phyloP scores from a whole-genome alignment of 2,329 filamentous ascomycete species.

The Pestalotiopsis sp. region DNA sequence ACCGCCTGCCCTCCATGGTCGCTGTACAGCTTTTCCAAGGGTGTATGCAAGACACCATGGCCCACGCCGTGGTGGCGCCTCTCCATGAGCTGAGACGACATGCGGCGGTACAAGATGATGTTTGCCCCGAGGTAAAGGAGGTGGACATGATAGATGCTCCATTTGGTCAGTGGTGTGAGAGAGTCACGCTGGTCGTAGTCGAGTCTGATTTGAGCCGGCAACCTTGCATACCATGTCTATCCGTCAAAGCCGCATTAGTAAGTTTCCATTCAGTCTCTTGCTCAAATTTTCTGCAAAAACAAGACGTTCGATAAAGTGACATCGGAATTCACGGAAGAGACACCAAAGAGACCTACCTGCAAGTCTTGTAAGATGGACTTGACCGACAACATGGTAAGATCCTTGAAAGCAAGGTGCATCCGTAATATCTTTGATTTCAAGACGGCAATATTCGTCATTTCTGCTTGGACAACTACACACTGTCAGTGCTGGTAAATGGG shows the following conservation, averaged over 20 bases:
- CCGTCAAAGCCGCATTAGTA: neutral
- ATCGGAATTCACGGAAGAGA: neutral
- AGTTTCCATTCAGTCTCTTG: neutral
- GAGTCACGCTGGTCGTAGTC: constrained; percentile 8
- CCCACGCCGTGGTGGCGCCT: neutral
- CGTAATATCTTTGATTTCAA: constrained; percentile 32
- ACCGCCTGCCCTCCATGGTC: constrained; percentile 25
- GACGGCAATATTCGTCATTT: constrained; percentile 31
- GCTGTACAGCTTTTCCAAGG: constrained; percentile 14
- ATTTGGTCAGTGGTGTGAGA: constrained; percentile 14
- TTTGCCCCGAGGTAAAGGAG: constrained; percentile 34
- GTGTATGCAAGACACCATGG: neutral
- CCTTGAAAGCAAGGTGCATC: constrained; percentile 29
- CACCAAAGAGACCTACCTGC: constrained; percentile 12
- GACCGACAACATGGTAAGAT: constrained; percentile 27
- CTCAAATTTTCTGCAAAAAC: neutral
- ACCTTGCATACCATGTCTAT: constrained; percentile 26
- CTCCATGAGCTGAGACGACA: constrained; percentile 27
- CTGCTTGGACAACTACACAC: constrained; percentile 29
- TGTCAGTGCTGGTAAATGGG: neutral
- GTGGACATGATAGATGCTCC: constrained; percentile 29
- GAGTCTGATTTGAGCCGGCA: constrained; percentile 27
- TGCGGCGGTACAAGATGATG: constrained; percentile 34
- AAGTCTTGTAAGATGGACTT: constrained; percentile 30
- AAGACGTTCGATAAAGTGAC: neutral